Percentiles rank a stretch among this genome's conserved stretches.
phyloP scores from a whole-genome alignment of 345 rosid genomes.

The Reutealis trisperma region DNA sequence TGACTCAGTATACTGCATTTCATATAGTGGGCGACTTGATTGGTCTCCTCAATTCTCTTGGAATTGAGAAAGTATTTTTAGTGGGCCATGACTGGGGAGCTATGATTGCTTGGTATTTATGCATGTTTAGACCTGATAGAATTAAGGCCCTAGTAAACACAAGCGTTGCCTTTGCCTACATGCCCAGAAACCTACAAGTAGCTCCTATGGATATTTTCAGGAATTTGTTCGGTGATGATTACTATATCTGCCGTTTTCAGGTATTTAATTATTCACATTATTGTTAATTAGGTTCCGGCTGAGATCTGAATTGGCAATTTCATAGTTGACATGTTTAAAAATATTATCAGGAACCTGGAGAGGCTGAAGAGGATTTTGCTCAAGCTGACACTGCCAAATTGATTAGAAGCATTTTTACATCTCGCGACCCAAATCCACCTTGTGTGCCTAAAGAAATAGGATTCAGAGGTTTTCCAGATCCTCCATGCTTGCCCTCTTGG shows the following conservation, averaged over 20 bases:
- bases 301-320: no score
- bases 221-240: conserved; percentile 65
- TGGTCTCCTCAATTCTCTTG: conserved; percentile 37
- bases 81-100: conserved; percentile 36
- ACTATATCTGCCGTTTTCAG: conserved; percentile 75
- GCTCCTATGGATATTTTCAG: conserved; percentile 49
- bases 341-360: conserved; percentile 8
- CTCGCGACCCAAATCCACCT: background rate
- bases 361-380: conserved; percentile 10
- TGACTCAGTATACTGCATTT: conserved; percentile 42
- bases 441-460: conserved; percentile 9
- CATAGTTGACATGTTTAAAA: no score
- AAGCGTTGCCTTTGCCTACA: conserved; percentile 37
- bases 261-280: conserved; percentile 20
- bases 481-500: conserved; percentile 14
- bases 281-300: no score
- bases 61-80: conserved; percentile 49
- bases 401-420: background rate
- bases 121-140: conserved; percentile 58
- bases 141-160: conserved; percentile 64
- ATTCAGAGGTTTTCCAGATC: conserved; percentile 6
- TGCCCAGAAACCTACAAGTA: conserved; percentile 48
- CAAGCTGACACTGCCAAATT: conserved; percentile 5
- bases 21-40: conserved; percentile 40
- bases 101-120: conserved; percentile 54